A percentile compares a stretch with the other conserved stretches of the same genome.
Conservation (phyloP, 768 basidiomycete genomes). For the Bullera alba region DNA sequence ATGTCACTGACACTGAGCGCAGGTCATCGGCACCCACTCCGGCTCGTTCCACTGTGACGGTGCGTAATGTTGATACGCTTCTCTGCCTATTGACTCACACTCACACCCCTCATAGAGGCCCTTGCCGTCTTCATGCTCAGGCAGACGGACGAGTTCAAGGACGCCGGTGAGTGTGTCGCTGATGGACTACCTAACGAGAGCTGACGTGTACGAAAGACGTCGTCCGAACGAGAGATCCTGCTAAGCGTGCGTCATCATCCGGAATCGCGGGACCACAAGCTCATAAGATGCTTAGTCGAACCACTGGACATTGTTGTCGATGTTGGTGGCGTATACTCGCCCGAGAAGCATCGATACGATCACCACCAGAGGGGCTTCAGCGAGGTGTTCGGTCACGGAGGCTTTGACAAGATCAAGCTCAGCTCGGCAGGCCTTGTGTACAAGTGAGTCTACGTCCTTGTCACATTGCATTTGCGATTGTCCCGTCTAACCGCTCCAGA, state of each 20-base stretch:
- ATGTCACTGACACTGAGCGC: not conserved
- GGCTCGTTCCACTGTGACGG: constrained; percentile 91
- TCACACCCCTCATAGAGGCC: constrained; percentile 54
- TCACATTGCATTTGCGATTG: not conserved
- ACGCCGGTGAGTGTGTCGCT: constrained; percentile 56
- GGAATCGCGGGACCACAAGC: not conserved
- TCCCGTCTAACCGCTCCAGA: constrained; percentile 9
- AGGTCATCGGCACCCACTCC: constrained; percentile 89
- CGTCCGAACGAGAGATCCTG: constrained; percentile 41
- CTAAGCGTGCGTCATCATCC: constrained; percentile 31
- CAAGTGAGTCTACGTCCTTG: constrained; percentile 59
- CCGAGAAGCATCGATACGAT: constrained; percentile 70
- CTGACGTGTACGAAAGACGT: constrained; percentile 21
- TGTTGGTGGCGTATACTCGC: constrained; percentile 87
- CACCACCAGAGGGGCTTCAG: constrained; percentile 93
- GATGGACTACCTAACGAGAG: not conserved
- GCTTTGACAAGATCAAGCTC: constrained; percentile 62
- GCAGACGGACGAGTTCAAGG: constrained; percentile 64
- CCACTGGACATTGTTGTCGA: constrained; percentile 92
- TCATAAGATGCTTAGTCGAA: constrained; percentile 45
- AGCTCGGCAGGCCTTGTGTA: constrained; percentile 89
- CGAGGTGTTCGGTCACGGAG: constrained; percentile 77
- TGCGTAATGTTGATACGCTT: constrained; percentile 7
- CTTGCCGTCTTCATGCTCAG: constrained; percentile 84
- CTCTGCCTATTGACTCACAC: not conserved